Conservation (phyloP, 2,329 filamentous ascomycete genomes). For the Penicillium glabrum region DNA sequence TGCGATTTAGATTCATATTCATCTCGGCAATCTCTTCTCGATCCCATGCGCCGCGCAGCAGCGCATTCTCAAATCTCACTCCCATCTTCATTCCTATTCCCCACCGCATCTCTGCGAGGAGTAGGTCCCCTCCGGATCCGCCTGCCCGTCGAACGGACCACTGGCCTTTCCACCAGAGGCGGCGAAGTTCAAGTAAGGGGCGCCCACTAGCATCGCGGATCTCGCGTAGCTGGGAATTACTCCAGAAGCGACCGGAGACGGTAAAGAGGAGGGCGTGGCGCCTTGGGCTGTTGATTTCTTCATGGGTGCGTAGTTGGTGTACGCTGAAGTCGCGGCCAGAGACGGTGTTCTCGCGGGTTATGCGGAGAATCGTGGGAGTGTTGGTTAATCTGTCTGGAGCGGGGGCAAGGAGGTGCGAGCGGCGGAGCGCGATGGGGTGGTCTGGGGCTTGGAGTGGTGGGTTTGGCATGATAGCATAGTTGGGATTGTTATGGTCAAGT, state of each 20-base stretch:
- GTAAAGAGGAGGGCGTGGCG: conserved; percentile 17
- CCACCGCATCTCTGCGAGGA: conserved; percentile 15
- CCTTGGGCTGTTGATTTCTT: conserved; percentile 14
- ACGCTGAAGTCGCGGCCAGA: conserved; percentile 14
- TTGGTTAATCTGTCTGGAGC: conserved; percentile 23
- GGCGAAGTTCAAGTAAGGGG: conserved; percentile 16
- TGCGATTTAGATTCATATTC: background rate
- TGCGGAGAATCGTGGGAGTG: conserved; percentile 21
- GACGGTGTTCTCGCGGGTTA: conserved; percentile 13
- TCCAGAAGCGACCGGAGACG: conserved; percentile 18
- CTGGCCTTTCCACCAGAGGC: conserved; percentile 17
- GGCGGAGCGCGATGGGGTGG: conserved; percentile 22
- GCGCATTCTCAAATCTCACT: conserved; percentile 18
- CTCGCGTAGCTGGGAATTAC: conserved; percentile 14
- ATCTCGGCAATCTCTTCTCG: background rate
- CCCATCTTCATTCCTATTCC: conserved; percentile 11
- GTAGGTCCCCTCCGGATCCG: conserved; percentile 10
- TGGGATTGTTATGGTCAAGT: background rate
- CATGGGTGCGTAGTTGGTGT: conserved; percentile 16
- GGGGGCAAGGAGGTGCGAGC: conserved; percentile 22
- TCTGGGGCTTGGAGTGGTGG: conserved; percentile 18
- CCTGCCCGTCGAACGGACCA: conserved; percentile 17
- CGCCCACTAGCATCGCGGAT: conserved; percentile 12
- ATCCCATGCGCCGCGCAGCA: conserved; percentile 1
- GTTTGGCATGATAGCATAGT: conserved; percentile 8